Conservation (phyloP, 352 stramenopile species). For the Globisporangium spinosum region DNA sequence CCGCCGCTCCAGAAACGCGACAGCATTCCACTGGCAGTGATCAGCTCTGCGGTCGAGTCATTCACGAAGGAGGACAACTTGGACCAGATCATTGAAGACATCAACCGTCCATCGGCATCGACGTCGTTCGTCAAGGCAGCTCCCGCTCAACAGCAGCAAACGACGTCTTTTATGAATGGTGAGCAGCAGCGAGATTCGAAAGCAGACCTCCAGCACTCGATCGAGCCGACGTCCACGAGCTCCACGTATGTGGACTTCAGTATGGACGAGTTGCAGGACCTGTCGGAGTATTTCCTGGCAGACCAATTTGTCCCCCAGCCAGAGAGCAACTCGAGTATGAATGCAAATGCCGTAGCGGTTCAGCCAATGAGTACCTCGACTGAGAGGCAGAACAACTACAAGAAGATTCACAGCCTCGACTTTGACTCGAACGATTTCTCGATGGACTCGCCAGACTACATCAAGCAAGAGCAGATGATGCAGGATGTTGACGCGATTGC, state of each 20-base stretch:
- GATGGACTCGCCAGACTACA: constrained; percentile 13
- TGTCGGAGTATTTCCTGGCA: constrained; percentile 70
- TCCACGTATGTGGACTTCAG: constrained; percentile 58
- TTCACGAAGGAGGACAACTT: constrained; percentile 74
- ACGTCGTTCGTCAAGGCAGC: constrained; percentile 39
- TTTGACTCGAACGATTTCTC: constrained; percentile 49
- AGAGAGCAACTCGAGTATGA: constrained; percentile 6
- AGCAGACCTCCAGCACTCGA: constrained; percentile 17
- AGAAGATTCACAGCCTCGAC: constrained; percentile 79
- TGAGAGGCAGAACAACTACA: constrained; percentile 32
- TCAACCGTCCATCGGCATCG: constrained; percentile 46
- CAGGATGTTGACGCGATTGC: constrained; percentile 52
- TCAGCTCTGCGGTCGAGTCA: constrained; percentile 61
- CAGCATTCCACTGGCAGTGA: constrained; percentile 65
- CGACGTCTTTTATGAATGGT: constrained; percentile 25
- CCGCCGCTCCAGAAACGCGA: constrained; percentile 42
- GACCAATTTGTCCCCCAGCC: constrained; percentile 32
- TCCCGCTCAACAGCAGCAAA: constrained; percentile 7
- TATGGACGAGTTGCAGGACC: constrained; percentile 65
- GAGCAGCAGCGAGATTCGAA: constrained; percentile 24
- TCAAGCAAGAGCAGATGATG: constrained; percentile 44
- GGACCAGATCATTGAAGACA: constrained; percentile 76
- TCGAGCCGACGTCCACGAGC: constrained; percentile 36
- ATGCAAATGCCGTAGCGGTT: not conserved
- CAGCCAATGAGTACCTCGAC: not conserved